Percentiles rank a stretch among this genome's conserved stretches.
phyloP scores from a whole-genome alignment of 2,329 filamentous ascomycete genomes.

The Ophidiomyces ophidiicola region DNA sequence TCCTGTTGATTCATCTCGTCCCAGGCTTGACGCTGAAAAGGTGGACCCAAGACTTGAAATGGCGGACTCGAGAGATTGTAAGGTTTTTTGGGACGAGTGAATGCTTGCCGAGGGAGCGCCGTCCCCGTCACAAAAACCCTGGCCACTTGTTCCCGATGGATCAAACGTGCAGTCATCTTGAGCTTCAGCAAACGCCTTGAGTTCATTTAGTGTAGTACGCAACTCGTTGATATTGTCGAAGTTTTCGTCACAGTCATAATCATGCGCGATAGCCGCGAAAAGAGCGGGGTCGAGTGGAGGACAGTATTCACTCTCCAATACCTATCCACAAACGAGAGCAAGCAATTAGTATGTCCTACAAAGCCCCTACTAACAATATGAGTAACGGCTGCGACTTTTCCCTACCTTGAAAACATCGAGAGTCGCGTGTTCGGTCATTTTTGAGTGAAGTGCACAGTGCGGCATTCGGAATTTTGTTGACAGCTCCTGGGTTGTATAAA shows the following conservation, averaged over 20 bases:
- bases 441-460: background rate
- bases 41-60: constrained; percentile 39
- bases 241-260: constrained; percentile 52
- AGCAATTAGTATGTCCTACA: background rate
- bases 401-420: constrained; percentile 5
- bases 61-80: constrained; percentile 39
- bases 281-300: constrained; percentile 65
- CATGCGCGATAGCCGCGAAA: constrained; percentile 60
- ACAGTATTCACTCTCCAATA: constrained; percentile 55
- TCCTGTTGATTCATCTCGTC: constrained; percentile 12
- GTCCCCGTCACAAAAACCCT: constrained; percentile 19
- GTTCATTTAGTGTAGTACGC: constrained; percentile 47
- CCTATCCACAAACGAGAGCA: constrained; percentile 17
- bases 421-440: constrained; percentile 3
- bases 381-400: background rate
- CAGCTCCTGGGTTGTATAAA: constrained; percentile 5
- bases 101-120: constrained; percentile 20
- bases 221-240: constrained; percentile 43
- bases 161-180: constrained; percentile 57
- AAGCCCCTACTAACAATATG: background rate
- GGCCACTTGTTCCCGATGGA: constrained; percentile 55
- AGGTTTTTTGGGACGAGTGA: constrained; percentile 21
- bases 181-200: constrained; percentile 62
- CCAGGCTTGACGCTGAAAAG: constrained; percentile 29
- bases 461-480: constrained; percentile 1